Evolutionary conservation across 2,329 filamentous ascomycete species (phyloP), one percentile per base, ranked within the genome.

Genomic region (Pestalotiopsis sp.): DNA sequence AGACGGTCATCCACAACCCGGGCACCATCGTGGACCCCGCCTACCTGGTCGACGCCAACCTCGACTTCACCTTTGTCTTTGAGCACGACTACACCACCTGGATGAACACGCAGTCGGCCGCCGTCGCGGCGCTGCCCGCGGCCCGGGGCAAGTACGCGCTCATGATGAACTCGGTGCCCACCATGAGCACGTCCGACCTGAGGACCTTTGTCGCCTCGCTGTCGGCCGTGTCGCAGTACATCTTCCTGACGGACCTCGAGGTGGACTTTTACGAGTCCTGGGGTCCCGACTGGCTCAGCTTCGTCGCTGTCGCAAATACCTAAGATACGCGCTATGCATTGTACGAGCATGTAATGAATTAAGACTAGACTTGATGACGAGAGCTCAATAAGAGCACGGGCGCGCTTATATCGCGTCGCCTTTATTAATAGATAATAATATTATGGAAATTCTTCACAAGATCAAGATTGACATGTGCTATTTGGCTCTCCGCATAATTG

Each of bases 71-170:
- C 31, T 60, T 60, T 38, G 31, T 60, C 6, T 60, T 60, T 27
- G 57, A 60, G 57, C 57, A 60, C 57, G 57, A 60, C 23, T 60
- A 60, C 11, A n/a, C 20, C 4, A 60, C 57, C 13, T 60, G 57
- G 57, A 38, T 60, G 25, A 38, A 17, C 14, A 23, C 57, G 3
- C 57, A 60, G 31, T 23, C 25, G 6, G 57, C 57, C 13, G 57
- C 31, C 20, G 57, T 60, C n/a, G 57, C 20, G 31, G 57, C 57
- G 23, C 57, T 60, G 7, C 20, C 57, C 12, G 20, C 57, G 23
- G 57, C 25, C 57, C 3, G 57, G 23, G 17, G 25, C 11, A 27
- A 60, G 20, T 60, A 60, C 12, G 57, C 25, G 17, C 25, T 60
- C 57, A 60, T 60, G 57, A 27, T 60, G 57, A 31, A 60, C 20